These are phyloP conservation scores for Elongisporangium senticosum DNA, from an alignment of 352 stramenopile genomes.

Conservation along the genomic window DNA sequence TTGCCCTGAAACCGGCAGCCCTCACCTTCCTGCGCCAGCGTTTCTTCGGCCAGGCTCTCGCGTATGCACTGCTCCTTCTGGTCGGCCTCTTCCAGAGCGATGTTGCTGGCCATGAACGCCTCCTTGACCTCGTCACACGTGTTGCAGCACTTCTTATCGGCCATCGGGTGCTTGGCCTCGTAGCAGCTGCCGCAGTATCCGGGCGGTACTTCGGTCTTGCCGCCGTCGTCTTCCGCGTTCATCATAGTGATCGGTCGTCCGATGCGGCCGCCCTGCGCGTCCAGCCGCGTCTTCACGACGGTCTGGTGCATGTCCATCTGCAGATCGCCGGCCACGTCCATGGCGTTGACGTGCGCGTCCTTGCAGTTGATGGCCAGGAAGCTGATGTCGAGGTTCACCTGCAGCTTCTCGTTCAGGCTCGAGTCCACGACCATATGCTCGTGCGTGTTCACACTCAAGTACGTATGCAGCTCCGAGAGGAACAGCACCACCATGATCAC, in stretches of 20 bases:
- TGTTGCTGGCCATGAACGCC: conserved; percentile 66
- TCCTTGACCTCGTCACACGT: conserved; percentile 82
- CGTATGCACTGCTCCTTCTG: conserved; percentile 75
- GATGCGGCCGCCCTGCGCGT: conserved; percentile 63
- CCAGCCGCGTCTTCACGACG: conserved; percentile 91
- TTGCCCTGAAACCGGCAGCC: conserved; percentile 74
- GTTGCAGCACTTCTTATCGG: conserved; percentile 74
- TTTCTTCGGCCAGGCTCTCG: conserved; percentile 57
- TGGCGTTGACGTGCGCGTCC: conserved; percentile 97
- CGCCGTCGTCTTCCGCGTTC: conserved; percentile 10
- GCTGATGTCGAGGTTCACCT: conserved; percentile 97
- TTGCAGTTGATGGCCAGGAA: conserved; percentile 95
- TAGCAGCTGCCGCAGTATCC: conserved; percentile 97
- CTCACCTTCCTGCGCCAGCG: conserved; percentile 68
- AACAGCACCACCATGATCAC: conserved; percentile 89
- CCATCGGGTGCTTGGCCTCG: conserved; percentile 62
- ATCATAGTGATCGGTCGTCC: conserved; percentile 42
- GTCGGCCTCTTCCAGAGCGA: conserved; percentile 72
- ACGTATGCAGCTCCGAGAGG: conserved; percentile 81
- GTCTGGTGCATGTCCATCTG: conserved; percentile 96
- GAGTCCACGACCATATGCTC: conserved; percentile 97
- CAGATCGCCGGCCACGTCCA: conserved; percentile 98
- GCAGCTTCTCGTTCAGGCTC: conserved; percentile 91
- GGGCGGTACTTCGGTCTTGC: conserved; percentile 43
- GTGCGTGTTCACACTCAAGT: conserved; percentile 78